phyloP scores from a whole-genome alignment of 345 rosid genomes.

The Heritiera littoralis region DNA sequence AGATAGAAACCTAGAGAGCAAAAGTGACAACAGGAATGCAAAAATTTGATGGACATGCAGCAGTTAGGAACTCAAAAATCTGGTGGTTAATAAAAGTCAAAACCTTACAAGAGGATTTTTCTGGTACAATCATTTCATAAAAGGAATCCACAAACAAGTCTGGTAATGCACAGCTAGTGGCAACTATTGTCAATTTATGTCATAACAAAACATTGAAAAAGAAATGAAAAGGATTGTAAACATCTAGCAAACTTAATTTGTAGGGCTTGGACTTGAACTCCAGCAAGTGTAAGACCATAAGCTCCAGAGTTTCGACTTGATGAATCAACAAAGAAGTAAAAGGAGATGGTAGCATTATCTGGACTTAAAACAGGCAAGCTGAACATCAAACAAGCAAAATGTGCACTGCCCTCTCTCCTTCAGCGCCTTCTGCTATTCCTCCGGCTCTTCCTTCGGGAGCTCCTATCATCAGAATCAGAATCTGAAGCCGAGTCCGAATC shows the following conservation, averaged over 20 bases:
- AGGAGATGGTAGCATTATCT: background rate
- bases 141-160: background rate
- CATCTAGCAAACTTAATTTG: conserved; percentile 19
- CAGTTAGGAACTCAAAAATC: background rate
- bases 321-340: background rate
- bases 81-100: background rate
- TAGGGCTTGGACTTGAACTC: background rate
- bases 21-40: background rate
- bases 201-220: conserved; percentile 6
- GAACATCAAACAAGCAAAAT: background rate
- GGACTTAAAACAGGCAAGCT: background rate
- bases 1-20: background rate
- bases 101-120: background rate
- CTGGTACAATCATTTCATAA: background rate
- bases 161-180: background rate
- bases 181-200: conserved; percentile 12
- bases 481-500: conserved; percentile 68
- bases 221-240: background rate
- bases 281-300: conserved; percentile 5
- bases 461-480: conserved; percentile 68
- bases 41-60: background rate
- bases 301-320: background rate
- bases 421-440: conserved; percentile 52
- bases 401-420: background rate
- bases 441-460: conserved; percentile 58